A percentile compares a stretch with the other conserved stretches of the same genome.
These are phyloP conservation scores for Dactylellina parvicollis DNA, from an alignment of 2,329 filamentous ascomycete genomes.

Conservation along the genomic window DNA sequence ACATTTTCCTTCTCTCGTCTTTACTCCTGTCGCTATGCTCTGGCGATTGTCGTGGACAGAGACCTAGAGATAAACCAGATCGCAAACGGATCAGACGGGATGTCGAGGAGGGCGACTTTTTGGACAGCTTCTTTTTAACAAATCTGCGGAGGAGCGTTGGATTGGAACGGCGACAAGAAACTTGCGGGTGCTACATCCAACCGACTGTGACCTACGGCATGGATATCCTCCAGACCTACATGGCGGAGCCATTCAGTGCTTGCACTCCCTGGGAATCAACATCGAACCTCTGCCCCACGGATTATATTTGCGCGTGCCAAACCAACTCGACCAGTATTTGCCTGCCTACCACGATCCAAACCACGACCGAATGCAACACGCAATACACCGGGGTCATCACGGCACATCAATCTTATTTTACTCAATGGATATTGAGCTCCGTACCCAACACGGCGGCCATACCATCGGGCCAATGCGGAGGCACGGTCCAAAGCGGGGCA, in stretches of 20 bases:
- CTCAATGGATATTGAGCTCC: background rate
- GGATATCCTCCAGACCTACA: background rate
- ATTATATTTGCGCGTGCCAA: constrained; percentile 19
- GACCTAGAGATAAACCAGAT: too few relatives aligned
- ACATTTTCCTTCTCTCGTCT: too few relatives aligned
- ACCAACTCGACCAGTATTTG: constrained; percentile 13
- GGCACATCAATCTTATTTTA: background rate
- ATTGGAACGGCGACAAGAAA: background rate
- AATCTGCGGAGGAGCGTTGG: too few relatives aligned
- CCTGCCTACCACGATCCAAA: background rate
- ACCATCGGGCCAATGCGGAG: constrained; percentile 14
- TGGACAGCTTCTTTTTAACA: too few relatives aligned
- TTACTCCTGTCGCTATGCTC: too few relatives aligned
- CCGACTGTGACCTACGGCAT: background rate
- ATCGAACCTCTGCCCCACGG: constrained; percentile 3
- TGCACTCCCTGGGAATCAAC: background rate
- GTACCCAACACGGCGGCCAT: background rate
- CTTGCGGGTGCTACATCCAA: background rate
- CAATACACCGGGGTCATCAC: background rate
- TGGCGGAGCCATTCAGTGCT: constrained; percentile 11
- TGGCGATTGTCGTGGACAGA: too few relatives aligned
- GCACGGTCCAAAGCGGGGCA: background rate
- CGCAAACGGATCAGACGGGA: too few relatives aligned
- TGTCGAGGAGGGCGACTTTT: too few relatives aligned
- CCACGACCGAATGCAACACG: background rate